phyloP scores from a whole-genome alignment of 768 basidiomycete species.

The Lentinula guzmanii region DNA sequence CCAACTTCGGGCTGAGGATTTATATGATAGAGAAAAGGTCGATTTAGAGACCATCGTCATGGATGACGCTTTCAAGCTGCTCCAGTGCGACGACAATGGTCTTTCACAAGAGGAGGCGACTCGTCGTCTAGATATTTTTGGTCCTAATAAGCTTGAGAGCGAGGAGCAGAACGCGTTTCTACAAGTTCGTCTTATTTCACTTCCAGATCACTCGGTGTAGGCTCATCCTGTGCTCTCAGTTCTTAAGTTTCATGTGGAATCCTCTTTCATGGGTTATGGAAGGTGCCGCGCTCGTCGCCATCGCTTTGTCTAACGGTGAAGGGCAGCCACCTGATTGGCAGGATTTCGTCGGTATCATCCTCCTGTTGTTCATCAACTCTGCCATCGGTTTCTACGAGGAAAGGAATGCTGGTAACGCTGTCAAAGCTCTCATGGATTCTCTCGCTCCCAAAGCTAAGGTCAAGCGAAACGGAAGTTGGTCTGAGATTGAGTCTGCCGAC shows the following conservation, averaged over 20 bases:
- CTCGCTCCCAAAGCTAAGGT: constrained; percentile 97
- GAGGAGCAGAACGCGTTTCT: constrained; percentile 91
- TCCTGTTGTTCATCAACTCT: constrained; percentile 91
- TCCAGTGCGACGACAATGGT: constrained; percentile 86
- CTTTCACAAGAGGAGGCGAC: constrained; percentile 66
- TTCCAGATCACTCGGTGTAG: not conserved
- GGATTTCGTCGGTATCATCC: constrained; percentile 95
- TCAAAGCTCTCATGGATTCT: constrained; percentile 99
- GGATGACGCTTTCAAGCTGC: constrained; percentile 93
- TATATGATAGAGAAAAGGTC: constrained; percentile 99
- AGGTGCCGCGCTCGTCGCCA: constrained; percentile 89
- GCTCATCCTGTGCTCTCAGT: constrained; percentile 33
- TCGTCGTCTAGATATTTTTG: constrained; percentile 88
- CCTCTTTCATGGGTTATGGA: constrained; percentile 99
- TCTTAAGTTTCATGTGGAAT: constrained; percentile 99
- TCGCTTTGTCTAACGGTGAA: constrained; percentile 92
- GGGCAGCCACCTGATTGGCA: constrained; percentile 88
- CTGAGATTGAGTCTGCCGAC: constrained; percentile 82
- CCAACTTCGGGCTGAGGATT: constrained; percentile 86
- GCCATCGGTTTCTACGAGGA: constrained; percentile 98
- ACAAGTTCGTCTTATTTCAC: constrained; percentile 45
- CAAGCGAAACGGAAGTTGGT: constrained; percentile 80
- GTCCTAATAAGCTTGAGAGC: constrained; percentile 89
- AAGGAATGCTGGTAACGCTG: constrained; percentile 94
- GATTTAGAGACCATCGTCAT: constrained; percentile 96